Evolutionary conservation across 768 basidiomycete genomes (phyloP).

Genomic region (Kwoniella sp.): DNA sequence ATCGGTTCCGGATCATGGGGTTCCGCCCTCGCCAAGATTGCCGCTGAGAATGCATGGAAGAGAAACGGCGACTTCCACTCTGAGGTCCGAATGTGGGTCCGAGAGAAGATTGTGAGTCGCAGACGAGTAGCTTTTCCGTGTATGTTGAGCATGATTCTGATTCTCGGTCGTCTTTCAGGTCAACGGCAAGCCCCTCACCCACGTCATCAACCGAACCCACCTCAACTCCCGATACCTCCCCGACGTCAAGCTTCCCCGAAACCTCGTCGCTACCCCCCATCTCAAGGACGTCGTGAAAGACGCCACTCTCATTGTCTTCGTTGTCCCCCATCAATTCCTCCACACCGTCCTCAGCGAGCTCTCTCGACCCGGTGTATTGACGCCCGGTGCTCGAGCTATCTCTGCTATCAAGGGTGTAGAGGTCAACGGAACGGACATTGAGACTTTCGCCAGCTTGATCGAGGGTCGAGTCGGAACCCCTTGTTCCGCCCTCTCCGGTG

Average conservation of each 20-base stretch:
- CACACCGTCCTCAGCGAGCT: constrained; percentile 50
- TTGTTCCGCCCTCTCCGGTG: constrained; percentile 59
- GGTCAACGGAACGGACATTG: constrained; percentile 58
- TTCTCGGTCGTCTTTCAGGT: constrained; percentile 31
- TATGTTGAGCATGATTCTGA: too few relatives aligned
- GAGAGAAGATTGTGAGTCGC: constrained; percentile 58
- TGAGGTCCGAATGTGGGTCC: constrained; percentile 60
- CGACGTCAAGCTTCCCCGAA: constrained; percentile 57
- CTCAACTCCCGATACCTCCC: constrained; percentile 59
- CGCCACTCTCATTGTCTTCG: constrained; percentile 59
- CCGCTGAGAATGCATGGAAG: constrained; percentile 54
- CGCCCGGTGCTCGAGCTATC: constrained; percentile 56
- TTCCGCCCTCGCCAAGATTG: constrained; percentile 57
- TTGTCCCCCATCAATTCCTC: constrained; percentile 58
- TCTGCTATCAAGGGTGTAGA: constrained; percentile 61
- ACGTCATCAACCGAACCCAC: constrained; percentile 60
- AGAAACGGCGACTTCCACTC: constrained; percentile 57
- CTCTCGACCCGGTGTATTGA: constrained; percentile 44
- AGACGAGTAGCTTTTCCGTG: too few relatives aligned
- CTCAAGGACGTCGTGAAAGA: constrained; percentile 58
- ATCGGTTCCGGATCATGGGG: constrained; percentile 58
- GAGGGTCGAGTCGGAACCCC: constrained; percentile 56
- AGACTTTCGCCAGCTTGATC: constrained; percentile 59
- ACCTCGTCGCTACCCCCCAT: constrained; percentile 58
- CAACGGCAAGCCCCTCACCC: constrained; percentile 56